Conservation (phyloP, 1,284 basidiomycete genomes). For the Ustilago lituana region DNA sequence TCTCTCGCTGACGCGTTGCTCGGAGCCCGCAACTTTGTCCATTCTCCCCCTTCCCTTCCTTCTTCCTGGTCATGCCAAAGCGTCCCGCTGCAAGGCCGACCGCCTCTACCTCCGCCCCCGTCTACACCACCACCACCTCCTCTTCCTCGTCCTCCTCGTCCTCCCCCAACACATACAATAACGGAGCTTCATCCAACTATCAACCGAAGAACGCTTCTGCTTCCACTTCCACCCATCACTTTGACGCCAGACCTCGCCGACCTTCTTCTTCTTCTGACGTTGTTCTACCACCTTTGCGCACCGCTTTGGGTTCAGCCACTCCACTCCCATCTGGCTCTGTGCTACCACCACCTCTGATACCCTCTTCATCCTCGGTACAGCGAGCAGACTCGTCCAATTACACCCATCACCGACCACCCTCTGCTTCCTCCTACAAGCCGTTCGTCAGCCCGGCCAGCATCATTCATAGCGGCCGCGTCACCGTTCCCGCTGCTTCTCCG, state of each 20-base stretch:
- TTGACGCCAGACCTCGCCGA: background rate
- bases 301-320: conserved; percentile 14
- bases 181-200: conserved; percentile 9
- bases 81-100: conserved; percentile 15
- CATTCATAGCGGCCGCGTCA: conserved; percentile 17
- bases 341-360: conserved; percentile 30
- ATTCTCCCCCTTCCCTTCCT: background rate
- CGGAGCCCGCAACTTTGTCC: no score
- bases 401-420: background rate
- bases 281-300: conserved; percentile 29
- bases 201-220: no score
- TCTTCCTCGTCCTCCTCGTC: conserved; percentile 3
- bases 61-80: conserved; percentile 20
- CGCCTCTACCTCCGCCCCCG: conserved; percentile 5
- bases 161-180: background rate
- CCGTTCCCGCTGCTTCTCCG: conserved; percentile 1
- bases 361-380: conserved; percentile 3
- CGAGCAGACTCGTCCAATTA: conserved; percentile 9
- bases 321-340: conserved; percentile 15
- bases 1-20: no score
- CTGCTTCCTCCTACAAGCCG: background rate
- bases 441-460: background rate
- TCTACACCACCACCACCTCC: conserved; percentile 1
- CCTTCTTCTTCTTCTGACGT: conserved; percentile 26
- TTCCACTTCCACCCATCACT: conserved; percentile 3